Evolutionary conservation across 306 rosid genomes (phyloP).

Genomic region (Pterocarpus santalinus): DNA sequence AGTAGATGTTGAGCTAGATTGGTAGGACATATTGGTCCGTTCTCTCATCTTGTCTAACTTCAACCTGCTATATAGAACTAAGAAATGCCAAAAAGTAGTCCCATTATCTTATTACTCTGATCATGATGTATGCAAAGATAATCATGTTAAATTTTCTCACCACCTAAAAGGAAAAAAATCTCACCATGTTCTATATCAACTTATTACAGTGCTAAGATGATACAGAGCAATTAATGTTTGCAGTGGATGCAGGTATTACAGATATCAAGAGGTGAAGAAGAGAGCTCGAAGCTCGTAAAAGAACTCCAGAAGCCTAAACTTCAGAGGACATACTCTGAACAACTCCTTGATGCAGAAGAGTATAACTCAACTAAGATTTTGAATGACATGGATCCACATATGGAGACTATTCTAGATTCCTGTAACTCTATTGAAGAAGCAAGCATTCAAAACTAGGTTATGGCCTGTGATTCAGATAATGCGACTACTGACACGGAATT

Average conservation of each 20-base stretch:
- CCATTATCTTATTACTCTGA: no score
- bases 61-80: no score
- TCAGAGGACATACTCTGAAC: constrained; percentile 79
- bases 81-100: no score
- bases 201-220: no score
- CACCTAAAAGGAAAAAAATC: no score
- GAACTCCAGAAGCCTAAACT: constrained; percentile 61
- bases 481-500: constrained; percentile 4
- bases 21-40: no score
- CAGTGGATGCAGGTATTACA: constrained; percentile 65
- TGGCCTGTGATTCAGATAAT: constrained; percentile 25
- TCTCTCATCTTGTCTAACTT: no score
- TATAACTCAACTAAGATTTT: constrained; percentile 76
- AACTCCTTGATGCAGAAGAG: constrained; percentile 85
- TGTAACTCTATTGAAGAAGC: constrained; percentile 33
- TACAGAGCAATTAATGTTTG: neutral
- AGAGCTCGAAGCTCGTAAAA: constrained; percentile 44
- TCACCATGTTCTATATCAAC: no score
- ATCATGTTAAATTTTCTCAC: no score
- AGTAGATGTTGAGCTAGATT: no score
- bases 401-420: constrained; percentile 62
- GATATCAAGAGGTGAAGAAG: constrained; percentile 66
- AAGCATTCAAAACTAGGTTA: constrained; percentile 19
- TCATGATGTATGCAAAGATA: no score
- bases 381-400: constrained; percentile 58